Conservation (phyloP, 805 yeast species). For the Candida sithepensis region DNA sequence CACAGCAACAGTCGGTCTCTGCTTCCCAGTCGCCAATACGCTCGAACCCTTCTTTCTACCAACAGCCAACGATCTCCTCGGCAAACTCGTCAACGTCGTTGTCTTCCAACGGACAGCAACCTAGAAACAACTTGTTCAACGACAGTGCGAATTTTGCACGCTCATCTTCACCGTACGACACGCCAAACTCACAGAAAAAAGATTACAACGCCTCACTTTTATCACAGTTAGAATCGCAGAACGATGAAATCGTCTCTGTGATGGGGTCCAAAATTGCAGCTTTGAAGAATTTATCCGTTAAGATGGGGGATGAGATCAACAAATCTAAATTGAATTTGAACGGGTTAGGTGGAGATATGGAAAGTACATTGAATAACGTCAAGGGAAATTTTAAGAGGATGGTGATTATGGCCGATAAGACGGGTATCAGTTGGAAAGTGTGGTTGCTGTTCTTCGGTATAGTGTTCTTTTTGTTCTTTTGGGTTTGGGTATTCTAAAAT, state of each 20-base stretch:
- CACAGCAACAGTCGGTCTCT: slow-evolving; percentile 14
- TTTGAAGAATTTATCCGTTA: slow-evolving; percentile 51
- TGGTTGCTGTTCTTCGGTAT: slow-evolving; percentile 52
- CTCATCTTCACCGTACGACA: slow-evolving; percentile 41
- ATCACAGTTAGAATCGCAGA: slow-evolving; percentile 63
- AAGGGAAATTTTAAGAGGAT: slow-evolving; percentile 52
- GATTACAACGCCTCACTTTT: slow-evolving; percentile 51
- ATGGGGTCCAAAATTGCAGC: slow-evolving; percentile 53
- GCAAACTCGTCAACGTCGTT: slow-evolving; percentile 11
- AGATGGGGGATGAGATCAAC: slow-evolving; percentile 63
- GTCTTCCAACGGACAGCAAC: slow-evolving; percentile 6
- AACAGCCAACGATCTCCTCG: not conserved
- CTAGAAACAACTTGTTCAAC: not conserved
- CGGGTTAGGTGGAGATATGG: slow-evolving; percentile 30
- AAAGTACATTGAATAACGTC: slow-evolving; percentile 36
- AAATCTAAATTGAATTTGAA: slow-evolving; percentile 26
- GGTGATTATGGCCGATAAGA: slow-evolving; percentile 59
- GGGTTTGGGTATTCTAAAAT: slow-evolving; percentile 34
- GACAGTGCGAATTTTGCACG: slow-evolving; percentile 15
- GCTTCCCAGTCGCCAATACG: slow-evolving; percentile 12
- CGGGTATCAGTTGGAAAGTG: slow-evolving; percentile 60
- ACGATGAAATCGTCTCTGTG: slow-evolving; percentile 52
- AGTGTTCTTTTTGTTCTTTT: slow-evolving; percentile 42
- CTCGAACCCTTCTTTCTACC: slow-evolving; percentile 6
- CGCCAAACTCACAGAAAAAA: slow-evolving; percentile 19